These are phyloP conservation scores for Umbilicaria muhlenbergii DNA, from an alignment of 495 filamentous ascomycete species.

Conservation along the genomic window DNA sequence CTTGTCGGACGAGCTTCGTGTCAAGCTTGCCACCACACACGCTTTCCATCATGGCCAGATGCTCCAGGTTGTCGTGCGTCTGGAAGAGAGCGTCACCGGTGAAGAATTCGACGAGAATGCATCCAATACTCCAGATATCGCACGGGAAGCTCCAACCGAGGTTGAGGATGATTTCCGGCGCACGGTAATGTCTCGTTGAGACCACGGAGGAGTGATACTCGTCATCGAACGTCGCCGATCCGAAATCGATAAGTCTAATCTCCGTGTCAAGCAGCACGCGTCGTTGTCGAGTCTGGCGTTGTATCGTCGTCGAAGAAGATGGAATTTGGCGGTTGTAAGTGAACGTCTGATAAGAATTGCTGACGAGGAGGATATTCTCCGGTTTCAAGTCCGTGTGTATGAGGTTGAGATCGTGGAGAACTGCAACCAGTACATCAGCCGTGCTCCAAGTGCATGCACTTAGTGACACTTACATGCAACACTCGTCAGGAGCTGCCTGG, in stretches of 20 bases:
- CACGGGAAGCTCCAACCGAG: conserved; percentile 96
- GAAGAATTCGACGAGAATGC: conserved; percentile 97
- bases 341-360: conserved; percentile 83
- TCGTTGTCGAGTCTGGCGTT: conserved; percentile 67
- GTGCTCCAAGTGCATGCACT: neutral
- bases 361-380: conserved; percentile 91
- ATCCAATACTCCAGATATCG: conserved; percentile 98
- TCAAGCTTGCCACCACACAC: conserved; percentile 69
- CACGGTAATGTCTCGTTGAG: conserved; percentile 88
- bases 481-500: conserved; percentile 89
- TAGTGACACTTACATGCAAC: conserved; percentile 70
- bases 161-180: conserved; percentile 93
- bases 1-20: conserved; percentile 54
- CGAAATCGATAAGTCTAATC: conserved; percentile 95
- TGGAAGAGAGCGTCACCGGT: conserved; percentile 96
- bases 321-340: conserved; percentile 92
- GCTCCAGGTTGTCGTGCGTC: conserved; percentile 94
- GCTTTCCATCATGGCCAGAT: conserved; percentile 98
- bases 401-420: conserved; percentile 92
- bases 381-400: conserved; percentile 98
- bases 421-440: conserved; percentile 24
- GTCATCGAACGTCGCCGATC: conserved; percentile 93
- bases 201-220: conserved; percentile 98
- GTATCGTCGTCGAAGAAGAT: conserved; percentile 65
- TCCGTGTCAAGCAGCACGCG: conserved; percentile 87